Conservation (phyloP, 1,284 basidiomycete species). For the Moesziomyces aphidis region DNA sequence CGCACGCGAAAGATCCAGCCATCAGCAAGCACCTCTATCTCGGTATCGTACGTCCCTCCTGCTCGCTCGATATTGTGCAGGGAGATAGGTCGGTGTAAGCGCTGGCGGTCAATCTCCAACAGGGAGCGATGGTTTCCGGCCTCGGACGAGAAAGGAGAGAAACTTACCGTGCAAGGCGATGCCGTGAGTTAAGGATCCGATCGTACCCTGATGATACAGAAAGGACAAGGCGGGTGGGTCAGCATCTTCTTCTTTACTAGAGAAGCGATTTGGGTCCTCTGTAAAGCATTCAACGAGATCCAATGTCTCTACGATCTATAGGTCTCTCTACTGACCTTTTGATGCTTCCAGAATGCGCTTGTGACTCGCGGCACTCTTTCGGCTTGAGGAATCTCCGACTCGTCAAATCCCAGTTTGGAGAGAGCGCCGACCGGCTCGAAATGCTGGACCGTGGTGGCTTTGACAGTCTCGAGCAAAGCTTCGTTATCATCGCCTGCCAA, state of each 20-base stretch:
- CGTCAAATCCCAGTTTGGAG: constrained; percentile 38
- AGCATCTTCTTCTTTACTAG: too few species aligned
- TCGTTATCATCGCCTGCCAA: constrained; percentile 31
- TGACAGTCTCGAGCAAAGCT: constrained; percentile 23
- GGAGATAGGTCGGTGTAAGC: neutral
- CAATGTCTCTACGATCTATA: neutral
- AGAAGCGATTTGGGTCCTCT: too few species aligned
- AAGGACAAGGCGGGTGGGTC: neutral
- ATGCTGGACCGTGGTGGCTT: constrained; percentile 26
- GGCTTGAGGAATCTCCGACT: constrained; percentile 12
- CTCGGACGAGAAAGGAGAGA: neutral
- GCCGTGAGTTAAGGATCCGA: constrained; percentile 38
- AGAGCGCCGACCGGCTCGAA: constrained; percentile 31
- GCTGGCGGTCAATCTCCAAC: neutral
- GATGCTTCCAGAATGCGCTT: constrained; percentile 43
- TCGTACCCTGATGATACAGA: constrained; percentile 19
- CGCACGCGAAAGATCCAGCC: constrained; percentile 46
- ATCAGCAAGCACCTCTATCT: constrained; percentile 51
- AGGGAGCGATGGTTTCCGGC: too few species aligned
- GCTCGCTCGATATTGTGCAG: neutral
- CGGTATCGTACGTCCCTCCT: constrained; percentile 35
- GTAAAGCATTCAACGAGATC: too few species aligned
- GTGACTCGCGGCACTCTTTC: constrained; percentile 47
- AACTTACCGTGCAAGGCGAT: constrained; percentile 42
- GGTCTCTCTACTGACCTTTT: constrained; percentile 12